Conservation (phyloP, 345 rosid genomes). For the Eucalyptus urophylla region DNA sequence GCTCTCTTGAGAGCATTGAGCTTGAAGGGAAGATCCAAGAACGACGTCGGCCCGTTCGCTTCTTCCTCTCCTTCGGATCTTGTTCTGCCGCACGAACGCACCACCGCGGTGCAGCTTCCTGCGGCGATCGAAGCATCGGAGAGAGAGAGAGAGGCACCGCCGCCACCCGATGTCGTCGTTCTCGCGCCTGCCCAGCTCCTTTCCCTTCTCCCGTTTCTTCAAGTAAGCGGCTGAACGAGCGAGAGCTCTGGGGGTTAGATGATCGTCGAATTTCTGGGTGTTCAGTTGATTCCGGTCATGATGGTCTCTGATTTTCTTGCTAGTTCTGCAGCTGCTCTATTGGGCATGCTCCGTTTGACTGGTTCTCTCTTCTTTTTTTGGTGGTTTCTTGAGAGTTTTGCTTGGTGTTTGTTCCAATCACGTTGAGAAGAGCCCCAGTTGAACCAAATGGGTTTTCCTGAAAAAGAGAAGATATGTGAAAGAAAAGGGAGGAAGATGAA, state of each 20-base stretch:
- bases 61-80: background rate
- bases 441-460: background rate
- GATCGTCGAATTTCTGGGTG: background rate
- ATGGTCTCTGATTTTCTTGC: background rate
- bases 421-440: background rate
- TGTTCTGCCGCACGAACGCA: background rate
- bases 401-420: background rate
- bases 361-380: background rate
- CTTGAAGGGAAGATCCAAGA: background rate
- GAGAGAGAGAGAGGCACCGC: background rate
- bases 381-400: background rate
- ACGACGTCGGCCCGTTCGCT: background rate
- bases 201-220: conserved; percentile 53
- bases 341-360: background rate
- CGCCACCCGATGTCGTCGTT: conserved; percentile 10
- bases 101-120: background rate
- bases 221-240: conserved; percentile 12
- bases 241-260: background rate
- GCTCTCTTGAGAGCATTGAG: background rate
- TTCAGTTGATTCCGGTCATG: background rate
- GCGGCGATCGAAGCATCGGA: background rate
- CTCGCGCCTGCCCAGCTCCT: conserved; percentile 25
- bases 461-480: background rate
- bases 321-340: background rate
- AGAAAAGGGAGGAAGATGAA: background rate